Conservation (phyloP, 2,329 filamentous ascomycete genomes). For the Diaporthe humulicola region DNA sequence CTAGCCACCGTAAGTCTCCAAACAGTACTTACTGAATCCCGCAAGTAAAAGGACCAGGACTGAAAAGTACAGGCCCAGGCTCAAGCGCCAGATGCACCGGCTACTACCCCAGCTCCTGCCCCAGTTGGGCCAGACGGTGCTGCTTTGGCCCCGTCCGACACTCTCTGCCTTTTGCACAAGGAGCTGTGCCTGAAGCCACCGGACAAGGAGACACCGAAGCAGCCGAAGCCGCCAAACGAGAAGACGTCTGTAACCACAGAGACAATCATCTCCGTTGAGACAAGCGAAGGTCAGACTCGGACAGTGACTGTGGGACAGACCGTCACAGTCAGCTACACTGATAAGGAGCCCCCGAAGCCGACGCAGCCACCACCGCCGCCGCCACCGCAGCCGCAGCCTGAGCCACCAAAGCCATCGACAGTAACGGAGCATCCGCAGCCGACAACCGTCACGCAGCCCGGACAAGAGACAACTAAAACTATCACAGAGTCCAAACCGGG, state of each 20-base stretch:
- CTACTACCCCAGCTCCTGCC: not conserved
- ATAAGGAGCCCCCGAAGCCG: not conserved
- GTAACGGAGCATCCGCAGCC: not conserved
- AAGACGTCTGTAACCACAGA: slow-evolving; percentile 7
- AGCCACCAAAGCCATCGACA: not conserved
- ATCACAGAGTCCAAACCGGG: not conserved
- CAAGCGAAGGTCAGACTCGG: not conserved
- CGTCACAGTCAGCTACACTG: slow-evolving; percentile 8
- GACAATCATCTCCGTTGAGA: slow-evolving; percentile 25
- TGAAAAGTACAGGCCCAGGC: not conserved
- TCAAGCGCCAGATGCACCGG: not conserved
- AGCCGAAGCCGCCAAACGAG: not conserved
- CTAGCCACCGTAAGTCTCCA: not conserved
- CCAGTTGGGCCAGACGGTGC: not conserved
- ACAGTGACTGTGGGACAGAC: slow-evolving; percentile 15
- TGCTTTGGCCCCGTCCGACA: not conserved
- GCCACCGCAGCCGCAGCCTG: not conserved
- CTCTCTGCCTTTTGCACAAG: slow-evolving; percentile 21
- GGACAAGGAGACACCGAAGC: not conserved
- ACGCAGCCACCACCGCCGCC: not conserved
- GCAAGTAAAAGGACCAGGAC: not conserved
- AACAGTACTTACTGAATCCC: not conserved
- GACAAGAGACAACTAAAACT: not conserved
- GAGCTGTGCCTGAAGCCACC: slow-evolving; percentile 3
- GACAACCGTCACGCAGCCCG: not conserved